Conservation (phyloP, 108 stramenopile genomes). For the Fragilariopsis cylindrus region DNA sequence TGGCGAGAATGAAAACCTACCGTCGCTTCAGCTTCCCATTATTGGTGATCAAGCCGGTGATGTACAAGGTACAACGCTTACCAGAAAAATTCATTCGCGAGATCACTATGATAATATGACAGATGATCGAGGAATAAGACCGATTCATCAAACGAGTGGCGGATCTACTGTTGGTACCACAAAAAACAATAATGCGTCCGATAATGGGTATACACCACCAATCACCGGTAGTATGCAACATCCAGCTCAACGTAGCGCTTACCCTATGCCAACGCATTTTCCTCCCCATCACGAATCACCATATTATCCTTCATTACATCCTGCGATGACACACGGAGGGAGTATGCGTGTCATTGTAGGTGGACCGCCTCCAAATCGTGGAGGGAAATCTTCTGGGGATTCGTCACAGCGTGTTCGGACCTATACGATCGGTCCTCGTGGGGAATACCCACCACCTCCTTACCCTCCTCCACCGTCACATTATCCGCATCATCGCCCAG, state of each 20-base stretch:
- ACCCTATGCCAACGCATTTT: constrained; percentile 20
- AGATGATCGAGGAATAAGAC: constrained; percentile 10
- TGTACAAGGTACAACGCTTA: constrained; percentile 23
- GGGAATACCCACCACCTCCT: constrained; percentile 25
- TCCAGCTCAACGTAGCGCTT: constrained; percentile 16
- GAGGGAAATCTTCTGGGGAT: constrained; percentile 31
- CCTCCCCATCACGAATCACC: constrained; percentile 24
- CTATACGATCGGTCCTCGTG: constrained; percentile 32
- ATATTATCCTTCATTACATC: constrained; percentile 29
- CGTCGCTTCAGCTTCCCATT: constrained; percentile 48
- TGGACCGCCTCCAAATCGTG: constrained; percentile 41
- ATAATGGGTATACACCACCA: constrained; percentile 5
- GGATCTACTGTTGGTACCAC: background rate
- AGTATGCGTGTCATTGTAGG: constrained; percentile 58
- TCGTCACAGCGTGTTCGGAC: constrained; percentile 26
- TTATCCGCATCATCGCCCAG: constrained; percentile 22
- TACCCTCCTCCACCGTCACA: constrained; percentile 28
- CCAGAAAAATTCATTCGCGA: constrained; percentile 39
- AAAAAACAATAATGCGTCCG: background rate
- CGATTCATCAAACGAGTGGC: constrained; percentile 12
- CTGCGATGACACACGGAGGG: constrained; percentile 40
- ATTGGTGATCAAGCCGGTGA: constrained; percentile 39
- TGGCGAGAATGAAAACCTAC: constrained; percentile 36
- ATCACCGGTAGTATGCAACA: constrained; percentile 22
- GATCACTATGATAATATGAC: constrained; percentile 26